phyloP scores from a whole-genome alignment of 169 alveolate genomes.

The Perkinsus olseni region DNA sequence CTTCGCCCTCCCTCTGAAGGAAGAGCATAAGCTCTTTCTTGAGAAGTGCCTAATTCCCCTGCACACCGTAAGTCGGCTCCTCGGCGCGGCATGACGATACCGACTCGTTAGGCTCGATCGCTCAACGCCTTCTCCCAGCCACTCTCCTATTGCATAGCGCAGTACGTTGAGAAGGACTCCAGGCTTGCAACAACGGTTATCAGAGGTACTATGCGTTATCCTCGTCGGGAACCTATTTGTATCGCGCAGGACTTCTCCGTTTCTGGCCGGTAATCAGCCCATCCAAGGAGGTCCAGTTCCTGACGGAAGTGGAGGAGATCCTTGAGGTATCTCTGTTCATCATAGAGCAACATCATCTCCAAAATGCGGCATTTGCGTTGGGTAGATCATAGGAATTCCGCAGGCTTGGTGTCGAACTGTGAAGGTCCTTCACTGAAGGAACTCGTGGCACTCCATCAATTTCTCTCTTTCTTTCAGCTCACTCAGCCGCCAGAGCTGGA shows the following conservation, averaged over 20 bases:
- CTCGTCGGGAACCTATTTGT: neutral
- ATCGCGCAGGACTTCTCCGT: slow-evolving; percentile 57
- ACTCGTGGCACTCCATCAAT: no score
- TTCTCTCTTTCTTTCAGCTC: slow-evolving; percentile 18
- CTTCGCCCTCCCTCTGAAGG: slow-evolving; percentile 93
- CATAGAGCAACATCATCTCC: no score
- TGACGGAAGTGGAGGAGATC: slow-evolving; percentile 89
- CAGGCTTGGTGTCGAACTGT: no score
- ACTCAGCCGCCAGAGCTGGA: slow-evolving; percentile 69
- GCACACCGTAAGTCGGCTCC: slow-evolving; percentile 71
- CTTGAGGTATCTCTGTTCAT: neutral
- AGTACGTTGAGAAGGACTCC: slow-evolving; percentile 82
- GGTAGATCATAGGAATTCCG: no score
- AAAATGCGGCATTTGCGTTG: no score
- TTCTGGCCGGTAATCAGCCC: slow-evolving; percentile 97
- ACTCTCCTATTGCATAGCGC: slow-evolving; percentile 83
- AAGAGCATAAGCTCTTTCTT: slow-evolving; percentile 91
- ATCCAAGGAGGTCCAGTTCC: slow-evolving; percentile 84
- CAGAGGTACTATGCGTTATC: slow-evolving; percentile 27
- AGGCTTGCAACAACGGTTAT: slow-evolving; percentile 82
- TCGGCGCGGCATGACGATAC: neutral
- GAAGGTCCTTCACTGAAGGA: no score
- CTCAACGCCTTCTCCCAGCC: slow-evolving; percentile 85
- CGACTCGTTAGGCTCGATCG: slow-evolving; percentile 28
- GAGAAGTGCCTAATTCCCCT: slow-evolving; percentile 88